Base-by-base conservation (phyloP, 2,329 filamentous ascomycete species). In the Trichoderma endophyticum region DNA sequence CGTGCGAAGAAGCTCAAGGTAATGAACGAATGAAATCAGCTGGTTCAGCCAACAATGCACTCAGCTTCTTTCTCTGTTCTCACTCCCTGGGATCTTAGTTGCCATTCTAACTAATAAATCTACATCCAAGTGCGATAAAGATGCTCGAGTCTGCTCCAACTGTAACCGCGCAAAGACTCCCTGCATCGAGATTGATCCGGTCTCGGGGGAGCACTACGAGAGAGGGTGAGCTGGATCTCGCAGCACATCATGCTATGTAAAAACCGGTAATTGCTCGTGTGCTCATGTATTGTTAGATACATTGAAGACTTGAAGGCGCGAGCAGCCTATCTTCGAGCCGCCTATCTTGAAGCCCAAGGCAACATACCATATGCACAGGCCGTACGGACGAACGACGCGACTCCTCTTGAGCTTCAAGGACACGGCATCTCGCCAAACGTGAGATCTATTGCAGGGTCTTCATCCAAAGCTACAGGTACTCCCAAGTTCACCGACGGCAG, bases 121-220 rank as follows among this genome's bases (percentile, higher is more conserved):
- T 26, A 7, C 7, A 15, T 9, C 0, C 36, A 24, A 71, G 69
- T 71, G 69, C 36, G 69, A 66, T 66, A 66, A 54, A 36, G 65
- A 66, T 30, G 69, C 61, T 57, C 62, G 69, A n/a, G 61, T 71
- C 30, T 66, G 69, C 54, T 60, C 69, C 26, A 71, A 48, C 51
- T 71, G 69, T 28, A n/a, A 39, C 61, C 60, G 69, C 11, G 69
- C 69, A 32, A 66, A 51, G 34, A 57, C 56, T 15, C 24, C 69
- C 11, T 71, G 69, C 15, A 48, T 71, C 26, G 69, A 71, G 36
- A 65, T 71, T 14, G 69, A 71, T 48, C 54, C 69, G 18, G 39
- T 71, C 21, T 61, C 69, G 28, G 69, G 69, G 56, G 61, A 59
- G 61, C 69, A 71, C 8, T 71, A 71, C 43, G 69, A 71, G 69